A percentile compares a stretch with the other conserved stretches of the same genome.
These are phyloP conservation scores for Lentinula sp. DNA, from an alignment of 768 basidiomycete genomes.

Conservation along the genomic window DNA sequence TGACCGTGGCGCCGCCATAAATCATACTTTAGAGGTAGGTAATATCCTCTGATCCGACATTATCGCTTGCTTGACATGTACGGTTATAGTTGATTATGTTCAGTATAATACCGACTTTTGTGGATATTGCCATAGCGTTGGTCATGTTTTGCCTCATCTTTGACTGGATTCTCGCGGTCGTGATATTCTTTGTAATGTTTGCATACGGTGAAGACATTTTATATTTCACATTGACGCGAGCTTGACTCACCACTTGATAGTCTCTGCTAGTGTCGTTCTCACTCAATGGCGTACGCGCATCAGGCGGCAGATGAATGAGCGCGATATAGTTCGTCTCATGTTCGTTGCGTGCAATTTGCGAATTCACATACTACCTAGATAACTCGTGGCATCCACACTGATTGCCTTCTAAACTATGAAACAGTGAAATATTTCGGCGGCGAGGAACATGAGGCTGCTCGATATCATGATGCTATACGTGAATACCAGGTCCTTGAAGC, in stretches of 20 bases:
- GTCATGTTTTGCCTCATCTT: slow-evolving; percentile 59
- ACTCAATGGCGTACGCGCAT: slow-evolving; percentile 71
- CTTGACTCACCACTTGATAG: slow-evolving; percentile 19
- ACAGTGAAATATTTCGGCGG: slow-evolving; percentile 90
- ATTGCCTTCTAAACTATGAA: slow-evolving; percentile 75
- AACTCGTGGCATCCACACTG: slow-evolving; percentile 79
- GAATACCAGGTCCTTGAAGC: slow-evolving; percentile 73
- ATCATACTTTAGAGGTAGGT: slow-evolving; percentile 65
- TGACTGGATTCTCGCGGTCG: slow-evolving; percentile 59
- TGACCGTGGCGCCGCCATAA: slow-evolving; percentile 82
- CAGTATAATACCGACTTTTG: slow-evolving; percentile 74
- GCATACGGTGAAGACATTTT: slow-evolving; percentile 51
- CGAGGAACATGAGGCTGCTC: slow-evolving; percentile 68
- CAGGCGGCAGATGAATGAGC: slow-evolving; percentile 77
- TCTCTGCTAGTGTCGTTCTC: slow-evolving; percentile 45
- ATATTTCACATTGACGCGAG: background rate
- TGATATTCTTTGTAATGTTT: slow-evolving; percentile 69
- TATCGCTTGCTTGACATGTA: background rate
- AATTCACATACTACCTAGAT: slow-evolving; percentile 28
- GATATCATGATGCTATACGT: slow-evolving; percentile 66
- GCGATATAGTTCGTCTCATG: slow-evolving; percentile 52
- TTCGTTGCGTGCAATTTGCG: background rate
- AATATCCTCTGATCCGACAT: background rate
- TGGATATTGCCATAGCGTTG: slow-evolving; percentile 73
- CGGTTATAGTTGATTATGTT: slow-evolving; percentile 64